phyloP scores from a whole-genome alignment of 2,329 filamentous ascomycete genomes.

The Aspergillus sp. region DNA sequence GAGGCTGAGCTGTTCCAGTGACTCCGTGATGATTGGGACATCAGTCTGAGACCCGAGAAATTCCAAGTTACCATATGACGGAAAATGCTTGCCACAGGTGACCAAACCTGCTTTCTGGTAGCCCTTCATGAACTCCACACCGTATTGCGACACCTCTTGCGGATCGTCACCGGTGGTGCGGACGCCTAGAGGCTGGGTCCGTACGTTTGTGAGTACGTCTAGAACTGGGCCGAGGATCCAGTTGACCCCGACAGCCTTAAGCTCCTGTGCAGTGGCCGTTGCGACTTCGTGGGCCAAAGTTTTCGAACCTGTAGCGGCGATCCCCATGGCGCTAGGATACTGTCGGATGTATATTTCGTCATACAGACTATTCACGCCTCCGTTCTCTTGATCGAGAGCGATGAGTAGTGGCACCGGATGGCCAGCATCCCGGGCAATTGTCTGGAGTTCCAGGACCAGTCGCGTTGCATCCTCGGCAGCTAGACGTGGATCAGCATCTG shows the following conservation, averaged over 20 bases:
- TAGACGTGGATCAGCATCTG: slow-evolving; percentile 48
- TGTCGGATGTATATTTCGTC: slow-evolving; percentile 95
- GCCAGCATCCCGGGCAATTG: slow-evolving; percentile 84
- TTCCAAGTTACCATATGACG: slow-evolving; percentile 92
- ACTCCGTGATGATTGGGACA: slow-evolving; percentile 94
- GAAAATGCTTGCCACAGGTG: slow-evolving; percentile 94
- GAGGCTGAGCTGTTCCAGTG: slow-evolving; percentile 86
- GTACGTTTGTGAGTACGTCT: slow-evolving; percentile 89
- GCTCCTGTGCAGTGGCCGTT: slow-evolving; percentile 88
- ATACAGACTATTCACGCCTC: slow-evolving; percentile 93
- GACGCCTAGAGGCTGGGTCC: slow-evolving; percentile 87
- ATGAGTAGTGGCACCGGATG: slow-evolving; percentile 88
- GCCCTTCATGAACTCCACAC: slow-evolving; percentile 85
- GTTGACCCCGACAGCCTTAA: slow-evolving; percentile 91
- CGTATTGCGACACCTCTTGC: slow-evolving; percentile 90
- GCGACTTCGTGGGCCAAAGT: slow-evolving; percentile 87
- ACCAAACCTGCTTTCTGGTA: slow-evolving; percentile 88
- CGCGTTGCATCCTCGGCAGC: slow-evolving; percentile 87
- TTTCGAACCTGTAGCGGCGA: slow-evolving; percentile 85
- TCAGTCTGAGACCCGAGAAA: slow-evolving; percentile 89
- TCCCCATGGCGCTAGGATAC: slow-evolving; percentile 94
- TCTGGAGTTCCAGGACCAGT: slow-evolving; percentile 88
- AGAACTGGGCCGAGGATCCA: slow-evolving; percentile 91
- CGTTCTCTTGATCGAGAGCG: slow-evolving; percentile 95
- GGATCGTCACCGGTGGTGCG: slow-evolving; percentile 90